Evolutionary conservation across 352 stramenopile genomes (phyloP), one percentile per base, ranked within the genome.

Genomic region (Aphanomyces stellatus): DNA sequence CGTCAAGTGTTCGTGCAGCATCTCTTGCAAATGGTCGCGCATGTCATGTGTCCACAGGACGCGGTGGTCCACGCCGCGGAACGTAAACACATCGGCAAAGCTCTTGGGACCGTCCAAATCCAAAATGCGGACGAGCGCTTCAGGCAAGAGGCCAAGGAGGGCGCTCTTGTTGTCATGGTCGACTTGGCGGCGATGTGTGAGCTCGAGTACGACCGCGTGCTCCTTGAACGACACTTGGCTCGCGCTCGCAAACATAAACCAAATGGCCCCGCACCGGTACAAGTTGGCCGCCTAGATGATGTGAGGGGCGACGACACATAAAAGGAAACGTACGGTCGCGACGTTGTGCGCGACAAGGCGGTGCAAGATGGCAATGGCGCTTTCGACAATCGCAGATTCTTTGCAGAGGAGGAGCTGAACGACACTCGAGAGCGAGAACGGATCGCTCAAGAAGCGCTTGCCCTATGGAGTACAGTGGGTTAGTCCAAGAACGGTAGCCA

Each of bases 21-120:
- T 88, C 19, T 76, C 60, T 53, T 90, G 82, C 11, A 94, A 71
- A 65, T 94, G 82, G 4, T 76, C 53, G 11, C 82, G 75, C 85
- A 94, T 94, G 2, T 74, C 70, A 15, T 74, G 41, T 0, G 82
- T 85, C 85, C 85, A 94, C 25, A 91, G 24, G 5, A 85, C 81
- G 1, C 82, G 81, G 22, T 85, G 88, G 51, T 94, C 83, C 19
- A 69, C 71, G 43, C 73, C 78, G 10, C 78, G 79, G 4, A 79
- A 74, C 0, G 69, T 80, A 65, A 81, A 92, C 6, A 91, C 76
- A 7, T 87, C 75, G 0, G 85, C 80, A 75, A 93, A 91, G 11
- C 70, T 37, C 17, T 88, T 79, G 6, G 85, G 65, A 6, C 74
- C 69, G 8, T 91, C 85, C 6, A 73, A 76, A 41, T 94, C 85